phyloP scores from a whole-genome alignment of 257 asterid species.

The Nyctanthes arbortristis region DNA sequence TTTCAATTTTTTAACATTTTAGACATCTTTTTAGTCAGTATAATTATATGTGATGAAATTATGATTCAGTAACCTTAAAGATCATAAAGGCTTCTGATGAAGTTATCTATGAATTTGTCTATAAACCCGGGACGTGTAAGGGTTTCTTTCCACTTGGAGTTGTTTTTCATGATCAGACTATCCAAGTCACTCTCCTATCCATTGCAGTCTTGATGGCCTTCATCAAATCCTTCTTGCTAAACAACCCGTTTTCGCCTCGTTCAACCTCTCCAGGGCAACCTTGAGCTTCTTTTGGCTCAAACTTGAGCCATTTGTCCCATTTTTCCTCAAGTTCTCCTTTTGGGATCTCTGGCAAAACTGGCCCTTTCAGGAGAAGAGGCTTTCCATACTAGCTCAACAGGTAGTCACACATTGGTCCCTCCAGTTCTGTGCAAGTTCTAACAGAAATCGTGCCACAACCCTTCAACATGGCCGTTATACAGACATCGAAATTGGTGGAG shows the following conservation, averaged over 20 bases:
- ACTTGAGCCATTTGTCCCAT: too few relatives aligned
- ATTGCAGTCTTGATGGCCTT: conserved; percentile 53
- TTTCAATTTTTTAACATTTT: too few relatives aligned
- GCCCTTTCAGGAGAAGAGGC: conserved; percentile 64
- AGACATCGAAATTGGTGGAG: conserved; percentile 41
- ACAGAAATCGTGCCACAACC: conserved; percentile 64
- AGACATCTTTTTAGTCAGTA: too few relatives aligned
- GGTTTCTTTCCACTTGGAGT: conserved; percentile 53
- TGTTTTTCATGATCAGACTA: conserved; percentile 44
- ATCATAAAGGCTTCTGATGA: conserved; percentile 45
- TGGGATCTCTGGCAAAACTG: conserved; percentile 51
- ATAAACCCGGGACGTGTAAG: conserved; percentile 38
- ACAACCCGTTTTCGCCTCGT: conserved; percentile 64
- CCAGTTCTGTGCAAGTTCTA: conserved; percentile 67
- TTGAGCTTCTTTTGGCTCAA: conserved; percentile 50
- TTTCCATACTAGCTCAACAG: conserved; percentile 48
- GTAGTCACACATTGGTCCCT: conserved; percentile 68
- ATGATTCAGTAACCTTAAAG: conserved; percentile 23
- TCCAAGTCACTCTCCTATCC: conserved; percentile 61
- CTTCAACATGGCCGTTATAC: conserved; percentile 47
- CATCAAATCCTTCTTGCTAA: conserved; percentile 60
- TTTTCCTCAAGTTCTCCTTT: conserved; percentile 42
- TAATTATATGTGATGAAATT: too few relatives aligned
- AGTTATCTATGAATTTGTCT: conserved; percentile 49
- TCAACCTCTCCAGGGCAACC: conserved; percentile 86